Base-by-base conservation (phyloP, 805 yeast species). In the Kazachstania taianensis region DNA sequence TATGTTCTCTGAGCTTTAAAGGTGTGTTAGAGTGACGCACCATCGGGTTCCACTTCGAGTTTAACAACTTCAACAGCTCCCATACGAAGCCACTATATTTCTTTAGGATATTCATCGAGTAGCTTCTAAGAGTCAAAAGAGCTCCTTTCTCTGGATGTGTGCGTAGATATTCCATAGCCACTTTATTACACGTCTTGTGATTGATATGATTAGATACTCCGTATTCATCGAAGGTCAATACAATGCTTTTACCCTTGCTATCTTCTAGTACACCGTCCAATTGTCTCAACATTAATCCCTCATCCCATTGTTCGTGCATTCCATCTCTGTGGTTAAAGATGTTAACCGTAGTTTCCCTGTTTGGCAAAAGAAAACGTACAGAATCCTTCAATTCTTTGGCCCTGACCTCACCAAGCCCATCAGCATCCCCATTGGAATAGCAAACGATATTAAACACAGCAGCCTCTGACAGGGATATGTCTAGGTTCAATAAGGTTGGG, bases 151-250 rank as follows among this genome's bases (percentile, higher is more conserved):
- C 18, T 7, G 16, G 8, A 17, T 35, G 14, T 5, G 16, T 14
- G 3, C 20, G 5, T 10, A 17, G 7, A 45, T 53, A 36, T 14
- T 20, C 15, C 20, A 44, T 42, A 9, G 68, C 70, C 2, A 81
- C 86, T 33, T 66, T 49, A 52, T 63, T 67, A 32, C 83, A 57
- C 1, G 87, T 69, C 18, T 63, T 73, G 57, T 92, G 98, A 57
- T 92, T 92, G n/a, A 82, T 71, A 59, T 92, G 98, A 32, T 69
- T 66, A 0, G 96, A 85, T 3, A 92, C 81, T 1, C 98, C 98
- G 15, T 50, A 33, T 25, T 69, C 68, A 60, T 92, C 98, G 57
- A 92, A 89, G 0, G 96, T 82, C 22, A 89, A 47, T 7, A 87
- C 48, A 5, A 43, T 22, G 26, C 37, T 37, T 5, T 36, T 22